phyloP scores from a whole-genome alignment of 352 stramenopile species.

The Globisporangium rhizosaccharum region DNA sequence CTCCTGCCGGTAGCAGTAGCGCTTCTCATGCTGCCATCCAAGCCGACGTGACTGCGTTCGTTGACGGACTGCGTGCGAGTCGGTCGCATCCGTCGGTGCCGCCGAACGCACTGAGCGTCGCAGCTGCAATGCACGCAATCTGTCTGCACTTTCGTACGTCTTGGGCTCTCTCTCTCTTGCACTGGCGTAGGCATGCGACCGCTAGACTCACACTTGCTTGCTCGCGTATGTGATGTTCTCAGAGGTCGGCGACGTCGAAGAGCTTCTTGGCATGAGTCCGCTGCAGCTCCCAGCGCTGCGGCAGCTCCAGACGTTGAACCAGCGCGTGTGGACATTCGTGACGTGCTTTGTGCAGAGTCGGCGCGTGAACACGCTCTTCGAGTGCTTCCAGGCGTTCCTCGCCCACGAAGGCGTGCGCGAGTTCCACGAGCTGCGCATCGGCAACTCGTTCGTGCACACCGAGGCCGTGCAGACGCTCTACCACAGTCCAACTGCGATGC shows the following conservation, averaged over 20 bases:
- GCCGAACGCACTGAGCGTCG: slow-evolving; percentile 52
- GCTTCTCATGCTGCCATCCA: slow-evolving; percentile 16
- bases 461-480: slow-evolving; percentile 79
- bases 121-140: slow-evolving; percentile 41
- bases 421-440: slow-evolving; percentile 65
- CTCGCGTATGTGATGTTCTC: background rate
- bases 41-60: slow-evolving; percentile 52
- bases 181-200: background rate
- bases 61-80: slow-evolving; percentile 44
- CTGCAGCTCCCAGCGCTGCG: slow-evolving; percentile 44
- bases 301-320: slow-evolving; percentile 57
- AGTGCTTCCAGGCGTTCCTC: slow-evolving; percentile 66
- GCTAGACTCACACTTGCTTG: slow-evolving; percentile 1
- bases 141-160: slow-evolving; percentile 61
- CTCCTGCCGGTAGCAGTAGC: background rate
- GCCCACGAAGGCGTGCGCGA: slow-evolving; percentile 56
- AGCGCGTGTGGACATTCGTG: slow-evolving; percentile 78
- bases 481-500: slow-evolving; percentile 31
- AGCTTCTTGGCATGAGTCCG: slow-evolving; percentile 36
- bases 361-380: slow-evolving; percentile 65
- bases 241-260: slow-evolving; percentile 50
- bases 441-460: slow-evolving; percentile 75
- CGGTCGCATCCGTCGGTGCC: slow-evolving; percentile 41
- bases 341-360: slow-evolving; percentile 71
- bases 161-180: background rate